Base-by-base conservation (phyloP, 1,139 yeast species). In the Meyerozyma athensensis region DNA sequence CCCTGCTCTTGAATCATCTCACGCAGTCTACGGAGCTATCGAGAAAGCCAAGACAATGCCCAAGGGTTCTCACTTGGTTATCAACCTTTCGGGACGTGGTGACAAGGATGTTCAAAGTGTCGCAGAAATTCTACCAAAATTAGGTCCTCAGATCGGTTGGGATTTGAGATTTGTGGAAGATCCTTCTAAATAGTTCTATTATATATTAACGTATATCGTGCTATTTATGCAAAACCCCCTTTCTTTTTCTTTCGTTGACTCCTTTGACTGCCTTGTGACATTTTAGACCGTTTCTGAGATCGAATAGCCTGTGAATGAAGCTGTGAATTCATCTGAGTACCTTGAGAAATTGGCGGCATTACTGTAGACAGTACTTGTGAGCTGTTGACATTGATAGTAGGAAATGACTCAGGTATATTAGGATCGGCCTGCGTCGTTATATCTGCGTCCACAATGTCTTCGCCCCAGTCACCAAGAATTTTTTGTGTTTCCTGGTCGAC, bases 71-170 rank as follows among this genome's bases (percentile, higher is more conserved):
- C 81, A 86, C 57, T 68, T 92, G 44, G 81, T 92, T 43, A 85
- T 92, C 55, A 87, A 89, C 58, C 77, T 92, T 42, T 86, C 96
- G 37, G 99, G 99, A 54, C 86, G 98, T 72, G 99, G 99, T 65
- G 99, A 94, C 61, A 92, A 92, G 71, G 99, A 92, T 59, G 98
- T 92, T 26, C 97, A 90, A 67, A 86, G 92, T 58, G 97, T 92
- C 41, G 98, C 98, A 31, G 97, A 92, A 61, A 79, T 83, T 36
- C 74, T 92, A 56, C 98, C 98, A 34, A 77, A 64, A 44, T 72
- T 89, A 43, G 99, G 99, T 34, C 94, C 92, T 37, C 60, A 81
- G 60, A 90, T 92, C 57, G 92, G 84, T 51, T 92, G 98, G 98
- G 97, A 92, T 60, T 74, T 92, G 58, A 79, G 98, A 62, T 92